Evolutionary conservation across 805 yeast species (phyloP).

Genomic region (Kazachstania viticola): DNA sequence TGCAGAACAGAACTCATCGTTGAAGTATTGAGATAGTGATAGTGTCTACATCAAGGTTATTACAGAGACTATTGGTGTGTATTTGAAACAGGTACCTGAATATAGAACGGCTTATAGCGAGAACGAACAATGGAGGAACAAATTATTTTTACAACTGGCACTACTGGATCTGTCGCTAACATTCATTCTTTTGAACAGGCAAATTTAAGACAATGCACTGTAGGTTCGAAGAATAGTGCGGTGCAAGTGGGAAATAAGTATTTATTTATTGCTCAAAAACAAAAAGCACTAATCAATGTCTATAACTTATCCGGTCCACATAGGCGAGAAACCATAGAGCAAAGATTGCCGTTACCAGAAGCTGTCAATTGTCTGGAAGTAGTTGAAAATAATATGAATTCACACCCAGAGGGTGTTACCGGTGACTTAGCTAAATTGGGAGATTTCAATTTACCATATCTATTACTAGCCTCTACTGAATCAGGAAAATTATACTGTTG

Average conservation of each 20-base stretch:
- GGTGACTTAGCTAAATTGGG: conserved; percentile 20
- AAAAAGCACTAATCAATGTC: conserved; percentile 63
- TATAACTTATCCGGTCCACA: conserved; percentile 38
- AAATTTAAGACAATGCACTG: conserved; percentile 29
- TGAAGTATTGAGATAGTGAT: too few species aligned
- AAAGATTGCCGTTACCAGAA: conserved; percentile 78
- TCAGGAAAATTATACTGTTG: conserved; percentile 73
- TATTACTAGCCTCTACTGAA: conserved; percentile 50
- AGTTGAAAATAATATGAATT: conserved; percentile 13
- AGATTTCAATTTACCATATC: conserved; percentile 43
- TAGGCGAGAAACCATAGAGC: conserved; percentile 47
- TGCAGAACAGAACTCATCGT: too few species aligned
- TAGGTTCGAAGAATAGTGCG: conserved; percentile 38
- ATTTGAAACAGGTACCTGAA: too few species aligned
- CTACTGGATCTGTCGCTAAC: conserved; percentile 19
- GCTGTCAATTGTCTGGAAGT: conserved; percentile 39
- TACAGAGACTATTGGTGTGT: too few species aligned
- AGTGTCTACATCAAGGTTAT: too few species aligned
- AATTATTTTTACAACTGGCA: conserved; percentile 20
- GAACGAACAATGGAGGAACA: conserved; percentile 20
- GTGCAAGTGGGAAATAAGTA: conserved; percentile 44
- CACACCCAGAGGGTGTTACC: conserved; percentile 5
- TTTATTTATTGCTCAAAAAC: conserved; percentile 52
- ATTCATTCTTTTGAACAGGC: conserved; percentile 23
- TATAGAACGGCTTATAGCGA: too few species aligned